Evolutionary conservation across 1,284 basidiomycete species (phyloP).

Genomic region (Ceratobasidium sp.): DNA sequence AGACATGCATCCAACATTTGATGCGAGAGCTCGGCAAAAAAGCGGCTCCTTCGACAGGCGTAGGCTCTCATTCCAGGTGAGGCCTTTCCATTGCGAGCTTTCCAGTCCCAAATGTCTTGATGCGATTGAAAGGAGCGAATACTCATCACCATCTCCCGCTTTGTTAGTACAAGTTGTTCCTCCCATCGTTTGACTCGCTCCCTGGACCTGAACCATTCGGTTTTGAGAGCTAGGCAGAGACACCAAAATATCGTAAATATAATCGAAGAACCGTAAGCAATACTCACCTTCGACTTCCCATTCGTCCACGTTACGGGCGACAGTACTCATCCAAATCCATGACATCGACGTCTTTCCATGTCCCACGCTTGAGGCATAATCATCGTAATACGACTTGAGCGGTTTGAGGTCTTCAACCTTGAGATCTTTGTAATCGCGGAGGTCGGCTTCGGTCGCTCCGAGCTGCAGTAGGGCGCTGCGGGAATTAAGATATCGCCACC

Average conservation of each 20-base stretch:
- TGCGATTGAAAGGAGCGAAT: not conserved
- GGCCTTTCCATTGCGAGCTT: not conserved
- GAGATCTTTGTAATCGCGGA: not conserved
- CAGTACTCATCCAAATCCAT: constrained; percentile 25
- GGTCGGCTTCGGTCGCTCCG: not conserved
- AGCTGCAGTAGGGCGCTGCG: not conserved
- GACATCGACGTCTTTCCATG: not conserved
- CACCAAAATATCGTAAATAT: not conserved
- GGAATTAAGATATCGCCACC: constrained; percentile 11
- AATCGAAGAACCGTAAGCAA: too few species aligned
- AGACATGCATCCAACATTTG: not conserved
- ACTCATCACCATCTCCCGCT: constrained; percentile 34
- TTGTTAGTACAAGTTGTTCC: constrained; percentile 15
- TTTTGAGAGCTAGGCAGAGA: constrained; percentile 15
- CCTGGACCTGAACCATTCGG: constrained; percentile 32
- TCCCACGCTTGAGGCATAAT: not conserved
- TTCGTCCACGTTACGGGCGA: not conserved
- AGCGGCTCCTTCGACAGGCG: not conserved
- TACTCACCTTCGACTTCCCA: constrained; percentile 18
- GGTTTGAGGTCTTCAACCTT: not conserved
- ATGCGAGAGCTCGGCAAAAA: not conserved
- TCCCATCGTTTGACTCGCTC: constrained; percentile 36
- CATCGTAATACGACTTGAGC: not conserved
- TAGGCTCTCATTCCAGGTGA: constrained; percentile 13
- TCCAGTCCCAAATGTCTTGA: constrained; percentile 17